Percentiles rank a stretch among this genome's conserved stretches.
phyloP scores from a whole-genome alignment of 2,329 filamentous ascomycete species.

The Didymella pomorum region DNA sequence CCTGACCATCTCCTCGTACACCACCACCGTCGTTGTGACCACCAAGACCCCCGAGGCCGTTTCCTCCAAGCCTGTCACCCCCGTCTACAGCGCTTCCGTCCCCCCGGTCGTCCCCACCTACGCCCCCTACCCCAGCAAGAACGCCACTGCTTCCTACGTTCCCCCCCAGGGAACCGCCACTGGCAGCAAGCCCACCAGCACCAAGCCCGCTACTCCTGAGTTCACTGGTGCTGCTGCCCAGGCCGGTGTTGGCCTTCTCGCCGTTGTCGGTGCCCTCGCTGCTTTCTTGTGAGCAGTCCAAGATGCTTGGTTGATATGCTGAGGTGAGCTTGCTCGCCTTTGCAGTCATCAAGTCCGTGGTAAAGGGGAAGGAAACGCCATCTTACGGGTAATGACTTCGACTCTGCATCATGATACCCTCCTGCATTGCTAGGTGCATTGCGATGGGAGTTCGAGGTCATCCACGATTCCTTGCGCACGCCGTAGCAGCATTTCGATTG shows the following conservation, averaged over 20 bases:
- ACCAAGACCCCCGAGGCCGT: slow-evolving; percentile 28
- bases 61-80: slow-evolving; percentile 17
- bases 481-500: slow-evolving; percentile 48
- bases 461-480: slow-evolving; percentile 34
- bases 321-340: slow-evolving; percentile 13
- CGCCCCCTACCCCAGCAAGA: slow-evolving; percentile 31
- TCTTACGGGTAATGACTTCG: slow-evolving; percentile 45
- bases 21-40: slow-evolving; percentile 28
- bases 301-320: slow-evolving; percentile 26
- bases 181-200: slow-evolving; percentile 40
- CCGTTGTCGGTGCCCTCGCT: slow-evolving; percentile 59
- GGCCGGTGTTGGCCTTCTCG: slow-evolving; percentile 61
- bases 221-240: slow-evolving; percentile 63
- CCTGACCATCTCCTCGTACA: slow-evolving; percentile 11
- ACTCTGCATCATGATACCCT: slow-evolving; percentile 45
- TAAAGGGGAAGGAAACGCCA: slow-evolving; percentile 32
- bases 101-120: slow-evolving; percentile 28
- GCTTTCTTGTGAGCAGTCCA: slow-evolving; percentile 50
- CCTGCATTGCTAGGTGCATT: slow-evolving; percentile 36
- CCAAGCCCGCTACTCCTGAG: slow-evolving; percentile 37
- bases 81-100: slow-evolving; percentile 20
- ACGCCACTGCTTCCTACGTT: slow-evolving; percentile 32
- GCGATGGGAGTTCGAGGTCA: slow-evolving; percentile 43
- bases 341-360: slow-evolving; percentile 14
- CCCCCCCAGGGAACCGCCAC: slow-evolving; percentile 34